These are phyloP conservation scores for Ophiostoma populinum DNA, from an alignment of 2,329 filamentous ascomycete genomes.

Conservation along the genomic window DNA sequence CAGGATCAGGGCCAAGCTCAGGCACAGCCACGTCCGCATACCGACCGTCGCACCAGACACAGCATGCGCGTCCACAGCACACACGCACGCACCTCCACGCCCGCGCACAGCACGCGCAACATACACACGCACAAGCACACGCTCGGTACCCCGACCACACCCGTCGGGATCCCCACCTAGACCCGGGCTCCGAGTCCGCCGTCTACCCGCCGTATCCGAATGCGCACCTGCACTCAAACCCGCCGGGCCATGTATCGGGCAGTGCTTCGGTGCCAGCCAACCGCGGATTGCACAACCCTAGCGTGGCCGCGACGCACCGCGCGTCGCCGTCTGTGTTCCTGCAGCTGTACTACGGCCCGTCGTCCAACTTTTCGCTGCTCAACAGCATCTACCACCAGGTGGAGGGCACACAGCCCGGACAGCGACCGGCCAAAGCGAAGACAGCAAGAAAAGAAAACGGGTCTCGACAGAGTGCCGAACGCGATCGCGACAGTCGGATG, in stretches of 20 bases:
- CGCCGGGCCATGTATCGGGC: too few relatives aligned
- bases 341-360: constrained; percentile 11
- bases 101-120: too few relatives aligned
- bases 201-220: too few relatives aligned
- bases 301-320: constrained; percentile 10
- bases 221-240: too few relatives aligned
- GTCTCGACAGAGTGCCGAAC: neutral
- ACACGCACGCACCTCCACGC: too few relatives aligned
- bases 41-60: neutral
- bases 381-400: constrained; percentile 11
- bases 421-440: neutral
- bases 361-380: constrained; percentile 10
- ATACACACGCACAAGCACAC: too few relatives aligned
- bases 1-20: too few relatives aligned
- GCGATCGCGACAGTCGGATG: neutral
- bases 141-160: neutral
- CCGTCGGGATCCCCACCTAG: neutral
- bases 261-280: constrained; percentile 1
- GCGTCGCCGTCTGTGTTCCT: constrained; percentile 10
- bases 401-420: constrained; percentile 4
- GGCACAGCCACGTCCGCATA: neutral
- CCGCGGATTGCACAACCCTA: neutral
- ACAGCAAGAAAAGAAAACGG: neutral
- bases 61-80: too few relatives aligned
- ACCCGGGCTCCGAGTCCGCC: neutral